Evolutionary conservation across 495 filamentous ascomycete species (phyloP).

Genomic region (Letharia lupina): DNA sequence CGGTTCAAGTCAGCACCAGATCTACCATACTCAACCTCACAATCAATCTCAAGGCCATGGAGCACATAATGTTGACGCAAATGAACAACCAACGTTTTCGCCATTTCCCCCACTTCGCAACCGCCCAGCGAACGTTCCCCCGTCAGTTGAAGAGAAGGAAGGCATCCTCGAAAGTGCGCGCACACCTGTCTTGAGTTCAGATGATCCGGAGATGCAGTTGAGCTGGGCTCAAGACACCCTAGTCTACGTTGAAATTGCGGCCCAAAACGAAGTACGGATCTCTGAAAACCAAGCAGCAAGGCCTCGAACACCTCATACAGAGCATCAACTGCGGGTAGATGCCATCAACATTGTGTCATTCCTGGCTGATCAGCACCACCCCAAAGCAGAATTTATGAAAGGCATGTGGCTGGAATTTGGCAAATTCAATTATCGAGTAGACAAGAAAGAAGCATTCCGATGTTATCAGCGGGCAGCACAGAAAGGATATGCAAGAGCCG

Average conservation of each 20-base stretch:
- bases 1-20: constrained; percentile 3
- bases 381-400: constrained; percentile 88
- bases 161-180: constrained; percentile 76
- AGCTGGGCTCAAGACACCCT: constrained; percentile 92
- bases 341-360: constrained; percentile 88
- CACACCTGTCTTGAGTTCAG: constrained; percentile 76
- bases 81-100: constrained; percentile 73
- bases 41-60: neutral
- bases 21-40: constrained; percentile 2
- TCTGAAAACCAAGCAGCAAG: constrained; percentile 57
- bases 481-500: constrained; percentile 83
- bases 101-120: constrained; percentile 80
- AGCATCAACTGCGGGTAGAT: constrained; percentile 79
- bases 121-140: constrained; percentile 81
- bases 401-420: constrained; percentile 98
- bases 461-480: constrained; percentile 80
- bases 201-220: constrained; percentile 93
- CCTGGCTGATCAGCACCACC: constrained; percentile 82
- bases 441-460: constrained; percentile 89
- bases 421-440: constrained; percentile 78
- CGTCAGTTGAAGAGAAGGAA: constrained; percentile 90
- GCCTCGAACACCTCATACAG: constrained; percentile 70
- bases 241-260: constrained; percentile 76
- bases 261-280: constrained; percentile 57
- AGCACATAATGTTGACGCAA: constrained; percentile 1